These are phyloP conservation scores for Chlorella sp. DNA, from an alignment of 139 green algal species.

Conservation along the genomic window DNA sequence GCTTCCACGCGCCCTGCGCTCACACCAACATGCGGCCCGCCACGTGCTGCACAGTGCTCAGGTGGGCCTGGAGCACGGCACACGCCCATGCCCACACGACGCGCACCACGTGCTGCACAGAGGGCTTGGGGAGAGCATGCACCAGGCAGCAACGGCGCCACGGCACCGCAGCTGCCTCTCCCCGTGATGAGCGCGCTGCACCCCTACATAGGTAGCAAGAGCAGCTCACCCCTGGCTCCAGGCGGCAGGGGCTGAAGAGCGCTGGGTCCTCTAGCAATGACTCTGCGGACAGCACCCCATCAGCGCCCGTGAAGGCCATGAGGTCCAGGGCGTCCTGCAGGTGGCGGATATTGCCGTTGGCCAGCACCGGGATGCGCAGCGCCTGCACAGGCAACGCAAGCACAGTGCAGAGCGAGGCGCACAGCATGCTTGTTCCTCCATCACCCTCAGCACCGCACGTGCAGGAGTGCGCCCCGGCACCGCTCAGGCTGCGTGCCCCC, in stretches of 20 bases:
- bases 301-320: constrained; percentile 69
- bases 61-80: no score
- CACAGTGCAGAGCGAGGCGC: no score
- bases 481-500: no score
- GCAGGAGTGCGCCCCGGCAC: no score
- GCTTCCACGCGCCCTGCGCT: constrained; percentile 7
- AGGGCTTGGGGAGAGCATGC: constrained; percentile 1
- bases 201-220: no score
- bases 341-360: constrained; percentile 82
- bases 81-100: no score
- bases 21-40: no score
- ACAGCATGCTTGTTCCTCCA: no score
- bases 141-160: neutral
- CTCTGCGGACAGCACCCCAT: constrained; percentile 85
- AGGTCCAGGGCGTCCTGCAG: constrained; percentile 58
- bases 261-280: constrained; percentile 78
- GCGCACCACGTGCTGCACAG: no score
- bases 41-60: no score
- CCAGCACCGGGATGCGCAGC: constrained; percentile 72
- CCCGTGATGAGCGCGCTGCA: neutral
- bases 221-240: constrained; percentile 13
- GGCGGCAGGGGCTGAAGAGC: constrained; percentile 55
- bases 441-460: no score
- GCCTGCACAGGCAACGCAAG: constrained; percentile 45
- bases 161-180: neutral